Evolutionary conservation across 345 rosid species (phyloP).

Genomic region (Raphanus sativus): DNA sequence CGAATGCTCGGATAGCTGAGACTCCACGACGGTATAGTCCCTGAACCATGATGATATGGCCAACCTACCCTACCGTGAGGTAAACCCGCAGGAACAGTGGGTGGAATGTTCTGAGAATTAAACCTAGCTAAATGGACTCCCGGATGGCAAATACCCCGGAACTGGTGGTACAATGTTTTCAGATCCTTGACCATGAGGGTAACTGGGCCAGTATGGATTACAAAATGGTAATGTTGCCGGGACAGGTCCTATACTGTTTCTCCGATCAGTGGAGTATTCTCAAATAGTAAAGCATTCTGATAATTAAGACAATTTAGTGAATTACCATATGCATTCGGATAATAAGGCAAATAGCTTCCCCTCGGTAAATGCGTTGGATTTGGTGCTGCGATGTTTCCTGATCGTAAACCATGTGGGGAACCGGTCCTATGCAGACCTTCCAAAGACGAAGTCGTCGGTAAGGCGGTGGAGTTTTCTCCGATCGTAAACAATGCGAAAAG

Average conservation of each 20-base stretch:
- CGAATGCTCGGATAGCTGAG: background rate
- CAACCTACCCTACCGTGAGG: constrained; percentile 42
- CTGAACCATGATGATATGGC: constrained; percentile 39
- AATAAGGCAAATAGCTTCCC: background rate
- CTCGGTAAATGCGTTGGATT: background rate
- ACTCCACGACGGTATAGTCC: constrained; percentile 32
- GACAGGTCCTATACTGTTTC: background rate
- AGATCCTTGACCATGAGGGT: background rate
- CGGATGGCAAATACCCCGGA: constrained; percentile 26
- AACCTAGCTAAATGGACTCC: background rate
- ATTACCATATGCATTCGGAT: background rate
- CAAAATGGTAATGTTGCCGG: background rate
- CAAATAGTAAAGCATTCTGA: background rate
- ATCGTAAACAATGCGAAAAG: background rate
- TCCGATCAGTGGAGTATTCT: background rate
- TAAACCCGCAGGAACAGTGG: constrained; percentile 40
- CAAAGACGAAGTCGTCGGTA: background rate
- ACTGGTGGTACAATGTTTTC: constrained; percentile 28
- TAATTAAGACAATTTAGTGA: background rate
- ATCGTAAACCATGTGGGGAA: background rate
- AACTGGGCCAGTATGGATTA: background rate
- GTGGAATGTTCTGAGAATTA: background rate
- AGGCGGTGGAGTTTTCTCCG: background rate
- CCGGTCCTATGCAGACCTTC: background rate
- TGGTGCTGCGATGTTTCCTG: background rate